A percentile compares a stretch with the other conserved stretches of the same genome.
These are phyloP conservation scores for Potentilla sterilis DNA, from an alignment of 306 rosid species.

Conservation along the genomic window DNA sequence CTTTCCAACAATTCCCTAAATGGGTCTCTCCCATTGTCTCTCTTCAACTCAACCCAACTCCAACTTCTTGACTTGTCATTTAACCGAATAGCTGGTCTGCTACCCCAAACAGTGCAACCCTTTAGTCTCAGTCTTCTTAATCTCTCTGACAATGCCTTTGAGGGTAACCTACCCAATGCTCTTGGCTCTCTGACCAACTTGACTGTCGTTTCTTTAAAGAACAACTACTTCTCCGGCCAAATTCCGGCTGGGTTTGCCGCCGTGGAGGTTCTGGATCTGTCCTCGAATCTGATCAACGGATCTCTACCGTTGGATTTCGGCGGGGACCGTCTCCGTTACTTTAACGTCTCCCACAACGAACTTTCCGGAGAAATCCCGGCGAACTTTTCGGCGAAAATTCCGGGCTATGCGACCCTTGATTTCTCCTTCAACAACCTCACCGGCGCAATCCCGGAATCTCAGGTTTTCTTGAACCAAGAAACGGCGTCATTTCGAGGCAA, in stretches of 20 bases:
- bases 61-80: conserved; percentile 51
- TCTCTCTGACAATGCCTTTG: conserved; percentile 79
- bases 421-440: conserved; percentile 69
- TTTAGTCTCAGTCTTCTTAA: conserved; percentile 47
- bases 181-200: conserved; percentile 48
- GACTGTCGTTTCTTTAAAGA: conserved; percentile 44
- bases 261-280: conserved; percentile 64
- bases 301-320: conserved; percentile 63
- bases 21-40: conserved; percentile 63
- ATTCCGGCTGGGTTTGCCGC: conserved; percentile 42
- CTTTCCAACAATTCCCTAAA: conserved; percentile 80
- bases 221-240: conserved; percentile 59
- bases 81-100: conserved; percentile 54
- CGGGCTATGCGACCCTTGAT: conserved; percentile 58
- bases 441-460: conserved; percentile 56
- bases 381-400: conserved; percentile 46
- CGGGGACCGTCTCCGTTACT: conserved; percentile 44
- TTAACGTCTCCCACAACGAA: conserved; percentile 65
- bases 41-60: conserved; percentile 56
- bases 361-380: conserved; percentile 61
- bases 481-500: conserved; percentile 50
- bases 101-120: conserved; percentile 43
- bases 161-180: conserved; percentile 56
- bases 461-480: conserved; percentile 42
- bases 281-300: conserved; percentile 73